These are phyloP conservation scores for Mortierella antarctica DNA, from an alignment of 192 early-diverging fungal species.

Conservation along the genomic window DNA sequence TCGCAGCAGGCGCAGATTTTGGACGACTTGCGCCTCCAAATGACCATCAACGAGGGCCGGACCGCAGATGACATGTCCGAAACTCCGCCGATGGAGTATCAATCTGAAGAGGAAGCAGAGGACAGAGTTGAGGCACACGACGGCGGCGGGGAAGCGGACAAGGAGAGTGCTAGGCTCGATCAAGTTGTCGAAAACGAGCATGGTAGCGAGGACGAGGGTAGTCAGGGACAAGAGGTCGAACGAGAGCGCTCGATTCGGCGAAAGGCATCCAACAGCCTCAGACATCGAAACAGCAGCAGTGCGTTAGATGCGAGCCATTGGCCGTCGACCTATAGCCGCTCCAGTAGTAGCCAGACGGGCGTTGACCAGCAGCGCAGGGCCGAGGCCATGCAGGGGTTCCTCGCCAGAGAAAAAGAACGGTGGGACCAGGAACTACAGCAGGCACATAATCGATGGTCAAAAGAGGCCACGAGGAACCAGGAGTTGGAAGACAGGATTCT, in stretches of 20 bases:
- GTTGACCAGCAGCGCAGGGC: conserved; percentile 24
- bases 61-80: neutral
- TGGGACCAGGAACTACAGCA: conserved; percentile 49
- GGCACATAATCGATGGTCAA: conserved; percentile 30
- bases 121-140: neutral
- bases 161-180: neutral
- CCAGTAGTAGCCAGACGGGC: conserved; percentile 34
- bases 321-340: conserved; percentile 18
- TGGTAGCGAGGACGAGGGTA: neutral
- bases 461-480: conserved; percentile 41
- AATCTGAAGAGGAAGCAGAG: neutral
- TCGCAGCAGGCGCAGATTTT: conserved; percentile 45
- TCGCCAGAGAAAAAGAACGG: conserved; percentile 42
- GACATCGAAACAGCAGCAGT: neutral
- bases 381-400: conserved; percentile 34
- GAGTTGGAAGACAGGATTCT: conserved; percentile 43
- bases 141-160: neutral
- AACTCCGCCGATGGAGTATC: neutral
- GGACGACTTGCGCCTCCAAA: conserved; percentile 54
- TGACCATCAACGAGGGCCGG: conserved; percentile 23
- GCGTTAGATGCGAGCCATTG: conserved; percentile 1
- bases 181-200: neutral
- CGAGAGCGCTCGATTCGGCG: conserved; percentile 4
- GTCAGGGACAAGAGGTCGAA: neutral
- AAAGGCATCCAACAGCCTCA: neutral